Base-by-base conservation (phyloP, 2,329 filamentous ascomycete genomes). In the Parascedosporium putredinis region DNA sequence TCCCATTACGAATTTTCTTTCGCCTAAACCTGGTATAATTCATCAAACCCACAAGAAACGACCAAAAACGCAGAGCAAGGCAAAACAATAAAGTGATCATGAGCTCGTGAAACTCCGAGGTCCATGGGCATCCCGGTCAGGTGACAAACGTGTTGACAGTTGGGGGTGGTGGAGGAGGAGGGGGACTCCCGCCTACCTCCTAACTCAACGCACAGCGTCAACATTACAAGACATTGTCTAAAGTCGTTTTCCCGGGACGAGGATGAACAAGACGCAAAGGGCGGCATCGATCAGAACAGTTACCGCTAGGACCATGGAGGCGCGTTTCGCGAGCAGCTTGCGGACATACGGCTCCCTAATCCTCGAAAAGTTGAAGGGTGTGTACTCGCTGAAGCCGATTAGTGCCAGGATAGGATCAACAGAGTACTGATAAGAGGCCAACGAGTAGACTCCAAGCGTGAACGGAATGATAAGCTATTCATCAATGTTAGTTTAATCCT, bases 301-400 rank as follows among this genome's bases (percentile, higher is more conserved):
- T 54, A 93, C 76, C 7, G 79, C 72, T 12, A 96, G 69, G 12
- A 93, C 87, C 70, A 93, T 89, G 40, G 88, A 62, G 1, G 93
- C 84, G 52, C 93, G 84, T 64, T 90, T 90, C 56, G 81, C 81
- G 50, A 98, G 76, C 18, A 97, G 80, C 61, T 82, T 86, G 55
- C 88, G 84, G 50, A 98, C 86, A 62, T 93, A 98, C 0, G 89
- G 87, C 67, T 98, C 93, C 50, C 86, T 81, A 55, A 97, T 88
- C 36, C 81, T 79, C 22, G 86, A 85, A 71, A 94, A 96, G 66
- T 83, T 86, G 74, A 96, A 90, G 47, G 95, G 89, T 0, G 91
- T 96, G 69, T 97, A 96, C 70, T 98, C 94, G 71, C 90, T 96
- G 65, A 83, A 84, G 31, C 91, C 90, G n/a, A 86, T 65, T 18